Base-by-base conservation (phyloP, 192 early-diverging fungal species). In the Rhizoclosmatium globosum region DNA sequence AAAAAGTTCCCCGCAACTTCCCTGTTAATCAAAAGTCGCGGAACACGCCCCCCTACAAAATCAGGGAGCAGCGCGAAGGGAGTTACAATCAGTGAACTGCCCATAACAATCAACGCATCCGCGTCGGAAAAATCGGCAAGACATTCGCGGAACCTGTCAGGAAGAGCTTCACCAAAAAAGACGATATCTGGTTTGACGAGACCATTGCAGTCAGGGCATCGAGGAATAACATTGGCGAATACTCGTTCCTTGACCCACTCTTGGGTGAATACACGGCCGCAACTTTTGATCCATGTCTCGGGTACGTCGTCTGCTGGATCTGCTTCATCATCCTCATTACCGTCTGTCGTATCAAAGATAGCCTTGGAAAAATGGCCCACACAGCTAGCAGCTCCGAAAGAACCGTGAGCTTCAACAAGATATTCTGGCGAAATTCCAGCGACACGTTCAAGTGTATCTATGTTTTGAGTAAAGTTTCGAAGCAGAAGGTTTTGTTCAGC, bases 391-490 rank as follows among this genome's bases (percentile, higher is more conserved):
- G 85, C 83, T n/a, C 92, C 90, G 82, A 98, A 99, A 21, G 94
- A 93, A 3, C 97, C 97, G 86, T 99, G 97, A 0, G 97, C 96
- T 72, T 97, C 95, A 2, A 99, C 93, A 9, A 99, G 71, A 15
- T 83, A 79, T 2, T 94, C 89, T 21, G 44, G 39, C 15, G 70
- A 60, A 13, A 98, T 76, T 13, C 95, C 95, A 13, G 96, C 92
- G 0, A 92, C 67, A 9, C 93, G 89, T 82, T 99, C 97, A 17
- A 99, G 84, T 19, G 92, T 94, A 84, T 99, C 97, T 67, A 99
- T 97, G 80, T 99, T 99, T 82, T 99, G 97, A 38, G 97, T 98
- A 80, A 94, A 97, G 62, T 93, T 92, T 43, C 96, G 84, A 39
- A 92, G 85, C 15, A 99, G 87, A 39, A 94, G 11, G 0, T 90